phyloP scores from a whole-genome alignment of 225 moss, liverwort and hornwort species.

The Polytrichum commune region DNA sequence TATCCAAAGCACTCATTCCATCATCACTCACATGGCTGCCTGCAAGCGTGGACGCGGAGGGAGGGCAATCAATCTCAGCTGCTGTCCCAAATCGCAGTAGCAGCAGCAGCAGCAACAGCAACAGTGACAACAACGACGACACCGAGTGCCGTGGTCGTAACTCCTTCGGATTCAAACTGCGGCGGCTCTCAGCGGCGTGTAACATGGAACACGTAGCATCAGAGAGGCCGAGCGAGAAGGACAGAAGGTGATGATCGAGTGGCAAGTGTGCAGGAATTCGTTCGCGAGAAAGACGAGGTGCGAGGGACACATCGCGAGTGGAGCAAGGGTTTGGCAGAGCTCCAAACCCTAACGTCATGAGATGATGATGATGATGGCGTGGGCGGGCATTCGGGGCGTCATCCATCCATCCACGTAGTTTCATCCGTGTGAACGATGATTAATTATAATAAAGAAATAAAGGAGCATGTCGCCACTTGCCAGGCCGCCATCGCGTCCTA shows the following conservation, averaged over 20 bases:
- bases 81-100: neutral
- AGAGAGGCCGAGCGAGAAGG: neutral
- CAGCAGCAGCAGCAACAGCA: neutral
- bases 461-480: too few species aligned
- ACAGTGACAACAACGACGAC: neutral
- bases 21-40: slow-evolving; percentile 1
- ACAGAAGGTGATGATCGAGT: neutral
- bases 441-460: too few species aligned
- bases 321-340: neutral
- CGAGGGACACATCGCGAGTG: neutral
- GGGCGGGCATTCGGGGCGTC: neutral
- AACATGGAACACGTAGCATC: neutral
- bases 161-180: neutral
- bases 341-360: slow-evolving; percentile 2
- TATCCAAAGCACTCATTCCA: neutral
- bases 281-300: too few species aligned
- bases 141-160: neutral
- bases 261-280: too few species aligned
- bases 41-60: neutral
- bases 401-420: too few species aligned
- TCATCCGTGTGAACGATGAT: too few species aligned
- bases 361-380: neutral
- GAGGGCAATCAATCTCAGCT: neutral
- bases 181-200: neutral
- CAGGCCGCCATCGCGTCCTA: too few species aligned